These are phyloP conservation scores for Colletotrichum horii DNA, from an alignment of 2,329 filamentous ascomycete species.

Conservation along the genomic window DNA sequence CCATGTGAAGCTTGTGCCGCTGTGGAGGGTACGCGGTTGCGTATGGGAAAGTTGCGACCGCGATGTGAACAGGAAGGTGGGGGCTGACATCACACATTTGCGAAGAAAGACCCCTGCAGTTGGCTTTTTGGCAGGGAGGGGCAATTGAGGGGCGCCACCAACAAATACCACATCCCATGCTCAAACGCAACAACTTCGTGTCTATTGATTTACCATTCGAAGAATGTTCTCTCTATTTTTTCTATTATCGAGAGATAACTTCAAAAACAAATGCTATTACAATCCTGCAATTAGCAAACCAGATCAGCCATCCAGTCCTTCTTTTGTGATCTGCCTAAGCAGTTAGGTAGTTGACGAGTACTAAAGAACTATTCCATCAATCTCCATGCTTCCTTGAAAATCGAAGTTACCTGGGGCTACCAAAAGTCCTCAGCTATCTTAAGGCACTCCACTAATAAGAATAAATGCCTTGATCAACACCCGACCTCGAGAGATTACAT, in stretches of 20 bases:
- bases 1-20: conserved; percentile 33
- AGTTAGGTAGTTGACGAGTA: not conserved
- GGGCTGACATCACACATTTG: conserved; percentile 22
- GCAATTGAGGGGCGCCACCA: conserved; percentile 12
- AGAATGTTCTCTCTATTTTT: not conserved
- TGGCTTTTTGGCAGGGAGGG: conserved; percentile 1
- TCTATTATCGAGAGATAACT: not conserved
- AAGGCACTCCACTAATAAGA: not conserved
- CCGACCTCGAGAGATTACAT: not conserved
- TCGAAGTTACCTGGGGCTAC: not conserved
- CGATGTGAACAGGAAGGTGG: conserved; percentile 15
- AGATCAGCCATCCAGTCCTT: not conserved
- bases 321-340: not conserved
- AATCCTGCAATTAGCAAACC: not conserved
- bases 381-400: not conserved
- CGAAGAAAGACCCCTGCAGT: conserved; percentile 6
- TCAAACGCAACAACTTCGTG: not conserved
- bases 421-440: not conserved
- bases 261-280: not conserved
- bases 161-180: not conserved
- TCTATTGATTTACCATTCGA: not conserved
- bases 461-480: not conserved
- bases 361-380: not conserved
- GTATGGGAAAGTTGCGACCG: conserved; percentile 2
- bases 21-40: conserved; percentile 26